Percentiles rank a stretch among this genome's conserved stretches.
Conservation (phyloP, 129 eudicot species). For the Flaveria sonorensis region DNA sequence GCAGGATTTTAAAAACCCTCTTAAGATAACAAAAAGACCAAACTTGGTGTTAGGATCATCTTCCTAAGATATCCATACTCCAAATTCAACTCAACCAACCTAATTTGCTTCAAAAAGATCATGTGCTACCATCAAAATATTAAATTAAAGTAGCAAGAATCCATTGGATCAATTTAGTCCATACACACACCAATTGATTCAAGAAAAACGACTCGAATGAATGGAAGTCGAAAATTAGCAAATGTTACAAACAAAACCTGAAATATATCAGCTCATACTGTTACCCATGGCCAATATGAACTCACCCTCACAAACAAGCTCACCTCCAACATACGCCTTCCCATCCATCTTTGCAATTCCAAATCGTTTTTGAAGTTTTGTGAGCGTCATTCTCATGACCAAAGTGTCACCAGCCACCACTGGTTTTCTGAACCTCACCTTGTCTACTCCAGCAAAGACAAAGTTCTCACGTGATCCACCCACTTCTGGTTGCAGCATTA, state of each 20-base stretch:
- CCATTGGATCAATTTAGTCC: constrained; percentile 24
- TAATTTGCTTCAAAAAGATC: background rate
- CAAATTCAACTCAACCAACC: constrained; percentile 1
- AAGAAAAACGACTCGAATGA: constrained; percentile 20
- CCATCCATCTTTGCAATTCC: constrained; percentile 97
- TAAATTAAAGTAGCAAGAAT: constrained; percentile 16
- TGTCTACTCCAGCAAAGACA: constrained; percentile 96
- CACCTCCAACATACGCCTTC: constrained; percentile 93
- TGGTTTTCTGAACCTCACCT: constrained; percentile 93
- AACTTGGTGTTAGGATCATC: too few relatives aligned
- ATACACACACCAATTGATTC: constrained; percentile 16
- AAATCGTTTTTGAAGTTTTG: constrained; percentile 89
- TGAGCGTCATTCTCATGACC: constrained; percentile 90
- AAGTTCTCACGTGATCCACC: constrained; percentile 88
- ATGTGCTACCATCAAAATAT: constrained; percentile 18
- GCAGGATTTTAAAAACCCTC: too few relatives aligned
- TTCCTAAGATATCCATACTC: too few relatives aligned
- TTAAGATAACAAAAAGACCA: too few relatives aligned
- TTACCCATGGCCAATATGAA: constrained; percentile 96
- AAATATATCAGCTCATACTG: constrained; percentile 17
- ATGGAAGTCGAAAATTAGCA: constrained; percentile 13
- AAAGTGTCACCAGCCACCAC: constrained; percentile 95
- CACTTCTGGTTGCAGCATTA: constrained; percentile 96
- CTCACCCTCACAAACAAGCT: constrained; percentile 96
- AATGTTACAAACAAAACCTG: background rate